Percentiles rank a stretch among this genome's conserved stretches.
These are phyloP conservation scores for Suhomyces kunorum DNA, from an alignment of 1,139 yeast genomes.

Conservation along the genomic window DNA sequence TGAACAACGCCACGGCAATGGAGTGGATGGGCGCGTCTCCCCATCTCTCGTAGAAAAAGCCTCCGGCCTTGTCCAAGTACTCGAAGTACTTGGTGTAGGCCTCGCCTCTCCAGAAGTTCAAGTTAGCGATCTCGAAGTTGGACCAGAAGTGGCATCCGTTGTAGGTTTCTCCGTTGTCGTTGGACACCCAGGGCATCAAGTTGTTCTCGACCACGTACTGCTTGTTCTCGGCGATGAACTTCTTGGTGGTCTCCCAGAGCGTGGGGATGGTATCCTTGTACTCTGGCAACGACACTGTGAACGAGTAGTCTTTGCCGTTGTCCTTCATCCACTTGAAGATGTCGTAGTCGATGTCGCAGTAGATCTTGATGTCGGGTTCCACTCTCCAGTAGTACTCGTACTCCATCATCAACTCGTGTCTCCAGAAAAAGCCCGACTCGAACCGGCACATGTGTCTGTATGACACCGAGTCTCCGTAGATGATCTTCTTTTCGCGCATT, in stretches of 20 bases:
- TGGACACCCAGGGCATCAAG: slow-evolving; percentile 69
- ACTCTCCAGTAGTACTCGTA: slow-evolving; percentile 94
- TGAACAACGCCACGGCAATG: slow-evolving; percentile 76
- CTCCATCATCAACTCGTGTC: slow-evolving; percentile 68
- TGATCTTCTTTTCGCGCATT: slow-evolving; percentile 53
- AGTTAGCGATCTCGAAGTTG: slow-evolving; percentile 76
- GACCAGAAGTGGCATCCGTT: slow-evolving; percentile 90
- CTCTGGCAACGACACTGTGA: slow-evolving; percentile 82
- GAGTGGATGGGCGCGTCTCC: slow-evolving; percentile 94
- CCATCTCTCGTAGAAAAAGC: slow-evolving; percentile 91
- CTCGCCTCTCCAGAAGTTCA: slow-evolving; percentile 71
- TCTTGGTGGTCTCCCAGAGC: slow-evolving; percentile 75
- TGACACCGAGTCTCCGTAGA: slow-evolving; percentile 61
- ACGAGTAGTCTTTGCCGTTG: slow-evolving; percentile 71
- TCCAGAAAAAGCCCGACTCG: slow-evolving; percentile 87
- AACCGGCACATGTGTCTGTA: slow-evolving; percentile 91
- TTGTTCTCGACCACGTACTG: slow-evolving; percentile 66
- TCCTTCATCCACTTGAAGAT: slow-evolving; percentile 79
- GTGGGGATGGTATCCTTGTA: slow-evolving; percentile 78
- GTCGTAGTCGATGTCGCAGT: slow-evolving; percentile 81
- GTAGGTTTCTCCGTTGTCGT: slow-evolving; percentile 66
- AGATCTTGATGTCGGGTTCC: slow-evolving; percentile 79
- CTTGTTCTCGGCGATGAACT: slow-evolving; percentile 65
- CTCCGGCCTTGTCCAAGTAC: slow-evolving; percentile 74
- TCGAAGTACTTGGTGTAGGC: slow-evolving; percentile 72